A percentile compares a stretch with the other conserved stretches of the same genome.
phyloP scores from a whole-genome alignment of 2,329 filamentous ascomycete genomes.

The Fusarium dlaminii region DNA sequence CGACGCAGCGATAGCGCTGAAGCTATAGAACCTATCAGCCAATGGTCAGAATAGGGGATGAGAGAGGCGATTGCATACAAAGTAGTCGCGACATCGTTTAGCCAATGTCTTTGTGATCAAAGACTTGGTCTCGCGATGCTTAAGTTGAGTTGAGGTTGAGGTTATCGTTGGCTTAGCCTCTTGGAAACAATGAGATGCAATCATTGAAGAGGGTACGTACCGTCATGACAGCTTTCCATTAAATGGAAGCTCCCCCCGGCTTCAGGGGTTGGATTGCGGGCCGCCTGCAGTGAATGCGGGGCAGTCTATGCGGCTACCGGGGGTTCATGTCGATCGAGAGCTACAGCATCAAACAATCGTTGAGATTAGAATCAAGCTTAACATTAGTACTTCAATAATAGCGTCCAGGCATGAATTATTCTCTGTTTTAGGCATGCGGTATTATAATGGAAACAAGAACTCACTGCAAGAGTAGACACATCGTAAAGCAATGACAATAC shows the following conservation, averaged over 20 bases:
- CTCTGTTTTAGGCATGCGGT: too few relatives aligned
- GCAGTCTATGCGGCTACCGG: slow-evolving; percentile 24
- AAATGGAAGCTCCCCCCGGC: neutral
- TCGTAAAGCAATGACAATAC: neutral
- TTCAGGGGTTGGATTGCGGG: slow-evolving; percentile 20
- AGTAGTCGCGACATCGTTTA: slow-evolving; percentile 62
- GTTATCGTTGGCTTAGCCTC: slow-evolving; percentile 17
- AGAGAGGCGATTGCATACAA: slow-evolving; percentile 51
- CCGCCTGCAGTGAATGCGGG: slow-evolving; percentile 30
- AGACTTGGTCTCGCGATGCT: slow-evolving; percentile 13
- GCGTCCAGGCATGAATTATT: neutral
- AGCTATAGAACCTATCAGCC: slow-evolving; percentile 50
- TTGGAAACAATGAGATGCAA: neutral
- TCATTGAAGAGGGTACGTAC: slow-evolving; percentile 36
- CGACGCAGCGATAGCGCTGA: slow-evolving; percentile 76
- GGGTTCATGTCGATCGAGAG: slow-evolving; percentile 10
- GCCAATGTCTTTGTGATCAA: slow-evolving; percentile 17
- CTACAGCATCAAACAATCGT: neutral
- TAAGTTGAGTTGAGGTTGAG: slow-evolving; percentile 1
- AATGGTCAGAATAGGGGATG: neutral
- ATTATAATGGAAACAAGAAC: neutral
- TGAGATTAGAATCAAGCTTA: neutral
- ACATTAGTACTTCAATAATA: neutral
- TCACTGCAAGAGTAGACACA: neutral
- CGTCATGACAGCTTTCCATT: slow-evolving; percentile 32